phyloP scores from a whole-genome alignment of 345 rosid species.

The Ceriops zippeliana region DNA sequence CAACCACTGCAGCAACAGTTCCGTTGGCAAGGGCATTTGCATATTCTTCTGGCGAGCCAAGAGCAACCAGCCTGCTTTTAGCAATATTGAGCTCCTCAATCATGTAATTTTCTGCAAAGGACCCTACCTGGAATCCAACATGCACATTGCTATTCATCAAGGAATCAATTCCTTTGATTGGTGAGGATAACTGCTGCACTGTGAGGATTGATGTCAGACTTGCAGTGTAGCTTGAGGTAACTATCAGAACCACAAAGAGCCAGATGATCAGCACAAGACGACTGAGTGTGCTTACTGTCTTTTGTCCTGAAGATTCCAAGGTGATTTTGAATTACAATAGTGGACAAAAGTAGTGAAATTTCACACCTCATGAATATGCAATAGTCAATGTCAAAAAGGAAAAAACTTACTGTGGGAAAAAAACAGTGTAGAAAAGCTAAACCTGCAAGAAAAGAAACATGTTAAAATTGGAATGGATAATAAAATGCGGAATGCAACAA shows the following conservation, averaged over 20 bases:
- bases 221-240: constrained; percentile 94
- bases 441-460: constrained; percentile 49
- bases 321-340: constrained; percentile 7
- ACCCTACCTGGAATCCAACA: constrained; percentile 78
- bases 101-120: constrained; percentile 76
- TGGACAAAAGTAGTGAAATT: background rate
- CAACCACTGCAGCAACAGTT: constrained; percentile 82
- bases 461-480: background rate
- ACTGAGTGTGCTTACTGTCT: constrained; percentile 76
- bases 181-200: constrained; percentile 79
- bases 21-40: constrained; percentile 59
- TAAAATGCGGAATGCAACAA: background rate
- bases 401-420: constrained; percentile 71
- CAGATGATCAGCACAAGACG: constrained; percentile 75
- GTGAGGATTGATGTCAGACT: constrained; percentile 92
- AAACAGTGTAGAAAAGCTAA: constrained; percentile 89
- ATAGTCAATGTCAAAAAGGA: constrained; percentile 3
- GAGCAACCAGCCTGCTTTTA: constrained; percentile 67
- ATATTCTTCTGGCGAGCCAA: constrained; percentile 78
- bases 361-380: background rate
- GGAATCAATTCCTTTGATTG: constrained; percentile 77
- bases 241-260: constrained; percentile 84
- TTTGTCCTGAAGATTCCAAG: constrained; percentile 64
- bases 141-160: constrained; percentile 46
- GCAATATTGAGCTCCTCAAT: constrained; percentile 67